Conservation (phyloP, 164 flowering plant genomes). For the Echeveria elegans region DNA sequence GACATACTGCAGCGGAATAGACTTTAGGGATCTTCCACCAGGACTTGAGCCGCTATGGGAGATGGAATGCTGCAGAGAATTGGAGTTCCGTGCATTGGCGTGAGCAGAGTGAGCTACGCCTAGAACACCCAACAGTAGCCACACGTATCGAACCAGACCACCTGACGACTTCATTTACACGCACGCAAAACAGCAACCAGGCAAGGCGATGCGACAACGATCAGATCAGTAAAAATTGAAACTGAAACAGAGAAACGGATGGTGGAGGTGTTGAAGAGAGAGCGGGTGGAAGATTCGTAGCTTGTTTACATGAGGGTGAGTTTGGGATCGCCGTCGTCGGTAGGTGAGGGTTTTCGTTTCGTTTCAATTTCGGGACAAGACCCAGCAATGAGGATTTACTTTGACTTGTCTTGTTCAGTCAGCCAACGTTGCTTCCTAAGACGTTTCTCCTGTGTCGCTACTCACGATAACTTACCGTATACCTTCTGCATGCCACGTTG, state of each 20-base stretch:
- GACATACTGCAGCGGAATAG: not conserved
- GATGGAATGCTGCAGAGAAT: not conserved
- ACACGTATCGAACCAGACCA: not conserved
- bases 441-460: not conserved
- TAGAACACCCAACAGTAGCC: conserved; percentile 1
- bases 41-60: not conserved
- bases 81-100: not conserved
- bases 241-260: no score
- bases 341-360: not conserved
- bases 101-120: not conserved
- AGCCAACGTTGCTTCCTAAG: not conserved
- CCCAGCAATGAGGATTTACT: not conserved
- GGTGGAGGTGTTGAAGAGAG: not conserved
- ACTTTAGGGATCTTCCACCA: conserved; percentile 3
- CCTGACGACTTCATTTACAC: not conserved
- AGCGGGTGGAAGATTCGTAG: not conserved
- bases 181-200: no score
- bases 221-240: not conserved
- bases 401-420: conserved; percentile 5
- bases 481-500: no score
- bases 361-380: not conserved
- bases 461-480: not conserved
- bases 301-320: not conserved
- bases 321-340: conserved; percentile 7
- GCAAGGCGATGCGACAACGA: no score